These are phyloP conservation scores for Umbelopsis isabellina DNA, from an alignment of 192 early-diverging fungal genomes.

Conservation along the genomic window DNA sequence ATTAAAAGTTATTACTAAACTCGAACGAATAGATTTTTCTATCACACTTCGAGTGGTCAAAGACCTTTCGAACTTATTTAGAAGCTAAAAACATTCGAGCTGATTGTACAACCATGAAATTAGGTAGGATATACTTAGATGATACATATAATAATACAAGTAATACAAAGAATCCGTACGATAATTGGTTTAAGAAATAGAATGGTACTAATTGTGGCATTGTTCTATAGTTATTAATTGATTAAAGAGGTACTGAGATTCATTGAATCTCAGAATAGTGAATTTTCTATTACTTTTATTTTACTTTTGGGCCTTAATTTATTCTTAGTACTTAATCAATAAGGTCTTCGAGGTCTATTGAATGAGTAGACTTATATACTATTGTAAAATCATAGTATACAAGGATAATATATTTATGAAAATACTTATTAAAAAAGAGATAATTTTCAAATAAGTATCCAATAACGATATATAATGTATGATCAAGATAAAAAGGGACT, in stretches of 20 bases:
- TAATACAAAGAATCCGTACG: constrained; percentile 3
- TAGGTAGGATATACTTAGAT: constrained; percentile 1
- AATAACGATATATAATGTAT: constrained; percentile 48
- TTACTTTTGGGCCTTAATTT: too few species aligned
- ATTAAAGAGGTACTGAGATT: constrained; percentile 25
- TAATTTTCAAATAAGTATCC: constrained; percentile 32
- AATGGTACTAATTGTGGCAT: constrained; percentile 6
- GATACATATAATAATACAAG: neutral
- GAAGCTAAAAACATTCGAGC: constrained; percentile 15
- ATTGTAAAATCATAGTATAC: too few species aligned
- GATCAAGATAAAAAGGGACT: constrained; percentile 53
- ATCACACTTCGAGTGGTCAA: too few species aligned
- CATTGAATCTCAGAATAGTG: too few species aligned
- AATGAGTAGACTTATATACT: too few species aligned
- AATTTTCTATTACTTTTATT: too few species aligned
- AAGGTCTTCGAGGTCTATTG: too few species aligned
- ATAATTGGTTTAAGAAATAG: constrained; percentile 12
- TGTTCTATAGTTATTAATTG: constrained; percentile 21
- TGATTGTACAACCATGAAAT: constrained; percentile 6
- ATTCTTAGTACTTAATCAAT: too few species aligned
- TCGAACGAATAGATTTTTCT: too few species aligned
- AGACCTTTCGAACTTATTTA: neutral
- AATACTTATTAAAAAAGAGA: too few species aligned
- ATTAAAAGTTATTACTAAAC: too few species aligned
- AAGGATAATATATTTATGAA: too few species aligned